A percentile compares a stretch with the other conserved stretches of the same genome.
These are phyloP conservation scores for Eimeria falciformis DNA, from an alignment of 169 alveolate genomes.

Conservation along the genomic window DNA sequence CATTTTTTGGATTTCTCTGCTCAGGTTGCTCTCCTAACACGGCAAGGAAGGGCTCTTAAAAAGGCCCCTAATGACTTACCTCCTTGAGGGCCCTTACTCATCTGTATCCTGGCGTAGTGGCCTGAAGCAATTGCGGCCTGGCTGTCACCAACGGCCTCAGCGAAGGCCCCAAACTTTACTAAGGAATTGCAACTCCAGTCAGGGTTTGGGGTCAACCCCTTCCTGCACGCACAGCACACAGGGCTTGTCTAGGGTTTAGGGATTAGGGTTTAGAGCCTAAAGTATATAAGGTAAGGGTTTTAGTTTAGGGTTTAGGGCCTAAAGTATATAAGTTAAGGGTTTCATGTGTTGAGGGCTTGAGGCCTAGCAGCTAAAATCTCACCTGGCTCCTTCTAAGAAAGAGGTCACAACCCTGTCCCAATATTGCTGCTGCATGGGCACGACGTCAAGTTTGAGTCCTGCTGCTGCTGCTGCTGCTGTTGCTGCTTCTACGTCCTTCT, in stretches of 20 bases:
- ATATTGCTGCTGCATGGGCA: conserved; percentile 84
- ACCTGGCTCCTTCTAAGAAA: conserved; percentile 67
- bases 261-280: neutral
- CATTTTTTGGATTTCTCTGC: no score
- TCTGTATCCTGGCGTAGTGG: conserved; percentile 83
- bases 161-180: conserved; percentile 85
- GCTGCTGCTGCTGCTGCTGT: conserved; percentile 65
- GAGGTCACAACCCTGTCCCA: conserved; percentile 76
- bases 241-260: neutral
- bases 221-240: conserved; percentile 62
- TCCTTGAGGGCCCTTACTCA: conserved; percentile 24
- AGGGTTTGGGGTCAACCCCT: conserved; percentile 87
- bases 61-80: no score
- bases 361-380: neutral
- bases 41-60: no score
- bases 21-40: no score
- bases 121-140: conserved; percentile 83
- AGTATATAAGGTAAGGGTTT: neutral
- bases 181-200: conserved; percentile 84
- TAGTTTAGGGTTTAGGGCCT: neutral
- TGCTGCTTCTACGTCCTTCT: conserved; percentile 79
- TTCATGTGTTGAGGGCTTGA: no score
- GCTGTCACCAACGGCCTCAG: conserved; percentile 55
- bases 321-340: neutral
- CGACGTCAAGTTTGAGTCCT: conserved; percentile 80